Evolutionary conservation across 176 grass and related monocot species (phyloP), one percentile per base, ranked within the genome.

Genomic region (Aegilops tauschii): DNA sequence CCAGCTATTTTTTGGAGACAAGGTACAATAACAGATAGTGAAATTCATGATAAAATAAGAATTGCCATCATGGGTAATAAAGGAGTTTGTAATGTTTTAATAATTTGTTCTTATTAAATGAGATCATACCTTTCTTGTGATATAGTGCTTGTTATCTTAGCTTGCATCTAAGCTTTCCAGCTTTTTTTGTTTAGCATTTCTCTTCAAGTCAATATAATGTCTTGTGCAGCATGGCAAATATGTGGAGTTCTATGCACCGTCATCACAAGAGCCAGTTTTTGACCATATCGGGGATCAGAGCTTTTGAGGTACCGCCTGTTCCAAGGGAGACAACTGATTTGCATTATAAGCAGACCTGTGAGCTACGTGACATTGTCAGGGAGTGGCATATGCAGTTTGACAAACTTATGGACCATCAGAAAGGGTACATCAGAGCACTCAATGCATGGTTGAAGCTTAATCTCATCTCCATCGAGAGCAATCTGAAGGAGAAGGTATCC

Each of bases 401-500:
- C 65, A 95, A 95, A 82, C 86, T 98, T 36, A 90, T 95, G 72
- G 80, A 85, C 59, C 47, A 95, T 88, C 96, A 98, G 69, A 98
- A 93, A 83, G 88, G 86, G 3, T 98, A 98, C 56, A 77, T 98
- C 59, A 90, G 91, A 85, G 88, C 91, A 67, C 89, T 98, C 39
- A 87, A 95, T 83, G 91, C 86, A 65, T 98, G 96, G 96, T 86
- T 98, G 63, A 95, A 88, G 84, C 86, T 95, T 65, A 98, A 93
- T 68, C 76, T 98, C 61, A 89, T 98, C 69, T 93, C 96, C 8
- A 98, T 98, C 9, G 96, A 98, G 82, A 94, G 92, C 81, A 95
- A 83, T 76, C 82, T 95, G 82, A 98, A 95, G 75, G 96, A 95
- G 54, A 92, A 94, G 80, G 96, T 95, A 17, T 90, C 90, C 13